A percentile compares a stretch with the other conserved stretches of the same genome.
phyloP scores from a whole-genome alignment of 495 filamentous ascomycete species.

The Thozetella sp. region DNA sequence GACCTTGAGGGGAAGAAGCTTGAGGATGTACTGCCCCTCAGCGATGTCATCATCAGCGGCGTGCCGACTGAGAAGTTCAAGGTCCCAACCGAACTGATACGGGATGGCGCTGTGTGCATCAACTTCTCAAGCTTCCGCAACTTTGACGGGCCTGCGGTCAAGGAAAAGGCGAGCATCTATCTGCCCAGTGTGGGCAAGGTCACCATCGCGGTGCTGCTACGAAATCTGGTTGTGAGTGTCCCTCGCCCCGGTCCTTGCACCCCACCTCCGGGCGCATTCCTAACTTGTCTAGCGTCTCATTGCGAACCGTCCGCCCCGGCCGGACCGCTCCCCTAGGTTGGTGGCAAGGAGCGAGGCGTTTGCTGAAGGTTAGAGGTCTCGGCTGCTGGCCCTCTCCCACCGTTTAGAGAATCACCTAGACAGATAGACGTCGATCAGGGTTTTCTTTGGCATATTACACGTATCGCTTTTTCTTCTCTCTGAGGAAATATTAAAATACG shows the following conservation, averaged over 20 bases:
- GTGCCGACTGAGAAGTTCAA: slow-evolving; percentile 88
- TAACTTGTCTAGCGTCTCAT: slow-evolving; percentile 32
- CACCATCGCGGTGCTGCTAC: slow-evolving; percentile 86
- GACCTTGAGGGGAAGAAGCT: slow-evolving; percentile 75
- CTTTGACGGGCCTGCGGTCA: slow-evolving; percentile 78
- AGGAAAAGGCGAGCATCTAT: slow-evolving; percentile 94
- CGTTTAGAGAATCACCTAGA: too few species aligned
- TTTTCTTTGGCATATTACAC: too few species aligned
- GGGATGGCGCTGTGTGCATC: slow-evolving; percentile 91
- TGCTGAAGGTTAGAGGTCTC: slow-evolving; percentile 22
- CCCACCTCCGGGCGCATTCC: background rate
- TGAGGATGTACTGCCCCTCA: slow-evolving; percentile 78
- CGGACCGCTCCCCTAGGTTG: slow-evolving; percentile 23
- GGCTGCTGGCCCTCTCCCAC: background rate
- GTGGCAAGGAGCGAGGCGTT: slow-evolving; percentile 36
- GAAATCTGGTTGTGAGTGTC: slow-evolving; percentile 81
- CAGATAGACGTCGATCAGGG: too few species aligned
- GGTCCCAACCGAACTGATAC: slow-evolving; percentile 77
- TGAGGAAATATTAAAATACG: too few species aligned
- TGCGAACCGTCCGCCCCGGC: slow-evolving; percentile 32
- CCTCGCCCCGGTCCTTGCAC: background rate
- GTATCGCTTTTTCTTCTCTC: too few species aligned
- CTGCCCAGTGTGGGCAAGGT: slow-evolving; percentile 97
- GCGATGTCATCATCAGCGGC: slow-evolving; percentile 92
- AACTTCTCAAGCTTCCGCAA: slow-evolving; percentile 98